phyloP scores from a whole-genome alignment of 1,139 yeast genomes.

The Eremothecium sinecaudum region DNA sequence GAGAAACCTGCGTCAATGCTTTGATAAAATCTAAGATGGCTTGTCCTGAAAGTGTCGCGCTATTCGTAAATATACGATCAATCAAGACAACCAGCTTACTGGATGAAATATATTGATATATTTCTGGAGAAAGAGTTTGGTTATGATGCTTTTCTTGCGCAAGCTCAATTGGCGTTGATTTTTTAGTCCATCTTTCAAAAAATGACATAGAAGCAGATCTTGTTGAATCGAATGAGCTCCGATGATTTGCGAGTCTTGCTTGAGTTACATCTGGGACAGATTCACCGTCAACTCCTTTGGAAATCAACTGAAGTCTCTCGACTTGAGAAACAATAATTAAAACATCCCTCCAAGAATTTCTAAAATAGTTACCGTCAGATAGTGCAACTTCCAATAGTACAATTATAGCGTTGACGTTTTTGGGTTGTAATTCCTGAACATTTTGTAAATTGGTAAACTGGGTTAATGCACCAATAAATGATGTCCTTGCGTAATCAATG shows the following conservation, averaged over 20 bases:
- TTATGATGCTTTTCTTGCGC: slow-evolving; percentile 44
- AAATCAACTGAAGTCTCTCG: slow-evolving; percentile 79
- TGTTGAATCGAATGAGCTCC: slow-evolving; percentile 49
- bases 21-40: slow-evolving; percentile 81
- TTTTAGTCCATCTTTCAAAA: slow-evolving; percentile 35
- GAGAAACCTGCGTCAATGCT: slow-evolving; percentile 77
- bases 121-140: slow-evolving; percentile 43
- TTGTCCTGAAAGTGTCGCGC: slow-evolving; percentile 68
- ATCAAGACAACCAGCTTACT: slow-evolving; percentile 77
- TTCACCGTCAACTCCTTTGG: slow-evolving; percentile 80
- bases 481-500: slow-evolving; percentile 72
- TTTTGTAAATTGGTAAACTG: slow-evolving; percentile 79
- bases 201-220: slow-evolving; percentile 32
- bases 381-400: slow-evolving; percentile 70
- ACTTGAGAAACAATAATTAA: slow-evolving; percentile 79
- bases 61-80: slow-evolving; percentile 79
- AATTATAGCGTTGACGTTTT: slow-evolving; percentile 74
- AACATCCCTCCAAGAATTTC: slow-evolving; percentile 75
- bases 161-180: slow-evolving; percentile 39
- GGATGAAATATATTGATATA: slow-evolving; percentile 52
- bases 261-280: slow-evolving; percentile 77
- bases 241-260: slow-evolving; percentile 44
- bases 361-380: slow-evolving; percentile 63
- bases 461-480: slow-evolving; percentile 82
- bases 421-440: slow-evolving; percentile 65